A percentile compares a stretch with the other conserved stretches of the same genome.
Conservation (phyloP, 768 basidiomycete genomes). For the Wakefieldia striispora region DNA sequence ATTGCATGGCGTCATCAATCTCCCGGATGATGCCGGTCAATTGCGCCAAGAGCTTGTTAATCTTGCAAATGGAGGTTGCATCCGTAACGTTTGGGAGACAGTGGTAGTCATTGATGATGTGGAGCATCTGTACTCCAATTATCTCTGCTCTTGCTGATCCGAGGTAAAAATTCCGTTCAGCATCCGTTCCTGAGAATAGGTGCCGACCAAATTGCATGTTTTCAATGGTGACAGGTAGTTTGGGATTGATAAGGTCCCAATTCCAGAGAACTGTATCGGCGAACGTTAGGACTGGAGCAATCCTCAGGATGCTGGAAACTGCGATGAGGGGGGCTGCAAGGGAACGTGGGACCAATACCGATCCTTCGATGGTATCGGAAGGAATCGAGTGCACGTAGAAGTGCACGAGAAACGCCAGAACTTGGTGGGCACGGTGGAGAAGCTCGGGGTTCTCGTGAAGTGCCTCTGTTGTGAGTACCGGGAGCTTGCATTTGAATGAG, state of each 20-base stretch:
- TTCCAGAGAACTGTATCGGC: conserved; percentile 98
- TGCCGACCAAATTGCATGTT: conserved; percentile 71
- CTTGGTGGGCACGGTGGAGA: conserved; percentile 83
- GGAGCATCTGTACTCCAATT: conserved; percentile 81
- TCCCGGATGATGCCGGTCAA: conserved; percentile 71
- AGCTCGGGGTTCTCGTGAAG: conserved; percentile 56
- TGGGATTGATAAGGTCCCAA: conserved; percentile 59
- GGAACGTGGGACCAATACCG: conserved; percentile 66
- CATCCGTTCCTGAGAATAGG: conserved; percentile 80
- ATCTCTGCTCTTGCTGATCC: conserved; percentile 84
- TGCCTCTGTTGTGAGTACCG: conserved; percentile 54
- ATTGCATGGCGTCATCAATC: conserved; percentile 66
- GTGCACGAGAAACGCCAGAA: conserved; percentile 85
- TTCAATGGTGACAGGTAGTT: conserved; percentile 55
- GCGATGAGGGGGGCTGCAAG: conserved; percentile 75
- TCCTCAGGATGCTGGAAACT: conserved; percentile 72
- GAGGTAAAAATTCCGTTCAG: conserved; percentile 85
- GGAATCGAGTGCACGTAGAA: conserved; percentile 87
- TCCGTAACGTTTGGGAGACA: conserved; percentile 69
- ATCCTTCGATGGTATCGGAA: conserved; percentile 32
- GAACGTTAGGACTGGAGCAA: conserved; percentile 95
- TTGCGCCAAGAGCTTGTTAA: conserved; percentile 68
- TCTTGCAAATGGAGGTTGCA: conserved; percentile 58
- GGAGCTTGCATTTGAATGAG: conserved; percentile 52
- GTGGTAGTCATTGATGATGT: conserved; percentile 84